Conservation (phyloP, 139 green algal genomes). For the Closterium sp. region DNA sequence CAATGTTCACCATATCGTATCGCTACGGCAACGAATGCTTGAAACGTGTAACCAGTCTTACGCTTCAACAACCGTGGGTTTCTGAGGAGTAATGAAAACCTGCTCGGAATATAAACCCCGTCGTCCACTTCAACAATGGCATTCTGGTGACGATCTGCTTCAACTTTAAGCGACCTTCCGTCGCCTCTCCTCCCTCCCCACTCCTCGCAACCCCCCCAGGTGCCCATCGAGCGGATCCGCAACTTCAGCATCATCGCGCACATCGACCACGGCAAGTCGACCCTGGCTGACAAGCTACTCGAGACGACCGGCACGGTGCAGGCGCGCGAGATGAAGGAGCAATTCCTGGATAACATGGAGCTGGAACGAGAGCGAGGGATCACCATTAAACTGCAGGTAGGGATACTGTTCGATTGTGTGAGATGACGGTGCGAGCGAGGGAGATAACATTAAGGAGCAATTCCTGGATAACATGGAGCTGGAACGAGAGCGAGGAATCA, state of each 20-base stretch:
- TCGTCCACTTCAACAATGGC: no score
- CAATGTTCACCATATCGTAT: no score
- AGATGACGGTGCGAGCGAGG: slow-evolving; percentile 53
- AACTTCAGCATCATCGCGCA: slow-evolving; percentile 85
- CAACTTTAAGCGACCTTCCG: no score
- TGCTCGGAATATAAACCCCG: no score
- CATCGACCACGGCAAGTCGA: slow-evolving; percentile 81
- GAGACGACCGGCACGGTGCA: slow-evolving; percentile 71
- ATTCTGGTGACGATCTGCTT: no score
- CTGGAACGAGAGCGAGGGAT: slow-evolving; percentile 81
- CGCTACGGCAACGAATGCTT: no score
- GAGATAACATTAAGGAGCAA: slow-evolving; percentile 80
- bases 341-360: slow-evolving; percentile 91
- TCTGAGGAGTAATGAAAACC: no score
- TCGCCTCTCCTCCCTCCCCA: not conserved
- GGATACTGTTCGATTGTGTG: no score
- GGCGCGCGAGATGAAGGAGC: slow-evolving; percentile 69
- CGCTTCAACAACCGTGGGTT: no score
- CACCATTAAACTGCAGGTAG: slow-evolving; percentile 90
- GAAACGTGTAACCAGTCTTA: no score
- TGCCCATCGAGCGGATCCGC: slow-evolving; percentile 56
- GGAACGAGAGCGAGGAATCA: slow-evolving; percentile 82
- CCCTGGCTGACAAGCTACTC: slow-evolving; percentile 71
- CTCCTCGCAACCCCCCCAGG: no score
- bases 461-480: slow-evolving; percentile 90